Evolutionary conservation across 2,329 filamentous ascomycete species (phyloP).

Genomic region (Pezicula rhizophila): DNA sequence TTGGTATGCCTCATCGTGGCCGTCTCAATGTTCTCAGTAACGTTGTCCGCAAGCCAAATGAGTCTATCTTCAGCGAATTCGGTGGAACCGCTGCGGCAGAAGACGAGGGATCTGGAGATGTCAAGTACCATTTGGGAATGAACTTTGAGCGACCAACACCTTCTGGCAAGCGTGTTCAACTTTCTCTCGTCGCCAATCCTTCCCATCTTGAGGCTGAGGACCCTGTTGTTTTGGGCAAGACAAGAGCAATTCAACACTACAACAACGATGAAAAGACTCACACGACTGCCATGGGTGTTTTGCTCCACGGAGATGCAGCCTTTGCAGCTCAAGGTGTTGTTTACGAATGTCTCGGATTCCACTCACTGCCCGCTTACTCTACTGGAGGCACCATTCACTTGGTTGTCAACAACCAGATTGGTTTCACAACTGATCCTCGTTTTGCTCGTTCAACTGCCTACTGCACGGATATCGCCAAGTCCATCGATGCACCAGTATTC

Average conservation of each 20-base stretch:
- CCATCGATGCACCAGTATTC: constrained; percentile 96
- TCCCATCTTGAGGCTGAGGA: constrained; percentile 98
- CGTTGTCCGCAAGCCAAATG: constrained; percentile 97
- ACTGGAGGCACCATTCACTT: constrained; percentile 96
- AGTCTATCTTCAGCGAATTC: constrained; percentile 99
- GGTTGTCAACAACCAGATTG: constrained; percentile 99
- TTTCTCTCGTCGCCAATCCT: constrained; percentile 95
- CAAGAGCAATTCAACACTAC: constrained; percentile 96
- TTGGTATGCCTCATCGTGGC: constrained; percentile 98
- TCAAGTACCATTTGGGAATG: constrained; percentile 99
- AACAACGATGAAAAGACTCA: constrained; percentile 93
- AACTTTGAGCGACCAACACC: constrained; percentile 99
- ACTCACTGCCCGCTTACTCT: constrained; percentile 90
- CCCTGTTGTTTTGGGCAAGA: constrained; percentile 95
- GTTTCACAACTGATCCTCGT: constrained; percentile 96
- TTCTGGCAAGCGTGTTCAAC: constrained; percentile 97
- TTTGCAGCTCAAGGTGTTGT: constrained; percentile 96
- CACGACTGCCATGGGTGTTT: constrained; percentile 85
- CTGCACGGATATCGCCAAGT: constrained; percentile 98
- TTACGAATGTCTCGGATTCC: constrained; percentile 97
- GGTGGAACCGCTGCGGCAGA: constrained; percentile 79
- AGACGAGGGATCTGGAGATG: constrained; percentile 95
- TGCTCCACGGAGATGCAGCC: constrained; percentile 95
- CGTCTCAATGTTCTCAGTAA: constrained; percentile 97
- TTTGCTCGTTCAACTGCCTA: constrained; percentile 97